Evolutionary conservation across 768 basidiomycete species (phyloP).

Genomic region (Coprinopsis marcescibilis): DNA sequence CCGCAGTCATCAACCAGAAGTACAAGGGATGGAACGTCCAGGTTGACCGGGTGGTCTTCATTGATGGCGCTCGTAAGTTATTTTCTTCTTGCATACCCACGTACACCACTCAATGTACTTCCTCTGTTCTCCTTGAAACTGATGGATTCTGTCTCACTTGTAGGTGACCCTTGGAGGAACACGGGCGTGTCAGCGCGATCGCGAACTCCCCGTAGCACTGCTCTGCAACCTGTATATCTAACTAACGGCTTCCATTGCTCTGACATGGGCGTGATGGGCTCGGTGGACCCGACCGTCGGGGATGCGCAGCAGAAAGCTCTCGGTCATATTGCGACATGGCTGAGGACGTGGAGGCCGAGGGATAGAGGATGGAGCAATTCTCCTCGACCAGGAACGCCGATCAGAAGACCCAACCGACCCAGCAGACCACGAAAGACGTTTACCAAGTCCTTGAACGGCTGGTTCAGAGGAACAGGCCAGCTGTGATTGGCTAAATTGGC

Average conservation of each 20-base stretch:
- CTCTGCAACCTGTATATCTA: conserved; percentile 49
- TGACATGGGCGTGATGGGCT: conserved; percentile 42
- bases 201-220: conserved; percentile 39
- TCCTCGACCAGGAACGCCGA: neutral
- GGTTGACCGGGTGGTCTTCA: conserved; percentile 58
- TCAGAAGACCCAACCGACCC: neutral
- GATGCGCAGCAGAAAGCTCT: conserved; percentile 51
- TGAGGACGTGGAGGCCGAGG: conserved; percentile 18
- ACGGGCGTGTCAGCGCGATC: conserved; percentile 59
- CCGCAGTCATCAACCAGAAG: conserved; percentile 34
- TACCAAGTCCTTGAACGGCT: neutral
- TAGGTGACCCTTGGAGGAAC: conserved; percentile 72
- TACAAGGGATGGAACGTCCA: conserved; percentile 63
- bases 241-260: conserved; percentile 67
- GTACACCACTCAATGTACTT: conserved; percentile 2
- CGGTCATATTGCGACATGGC: conserved; percentile 50
- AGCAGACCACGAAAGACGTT: neutral
- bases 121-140: neutral
- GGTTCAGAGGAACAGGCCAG: conserved; percentile 2
- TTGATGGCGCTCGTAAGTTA: conserved; percentile 58
- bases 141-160: neutral
- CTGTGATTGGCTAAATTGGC: neutral
- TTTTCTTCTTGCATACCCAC: neutral
- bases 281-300: conserved; percentile 43
- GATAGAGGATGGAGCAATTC: neutral